Conservation (phyloP, 23 red algal species). For the Chondrus crispus region DNA sequence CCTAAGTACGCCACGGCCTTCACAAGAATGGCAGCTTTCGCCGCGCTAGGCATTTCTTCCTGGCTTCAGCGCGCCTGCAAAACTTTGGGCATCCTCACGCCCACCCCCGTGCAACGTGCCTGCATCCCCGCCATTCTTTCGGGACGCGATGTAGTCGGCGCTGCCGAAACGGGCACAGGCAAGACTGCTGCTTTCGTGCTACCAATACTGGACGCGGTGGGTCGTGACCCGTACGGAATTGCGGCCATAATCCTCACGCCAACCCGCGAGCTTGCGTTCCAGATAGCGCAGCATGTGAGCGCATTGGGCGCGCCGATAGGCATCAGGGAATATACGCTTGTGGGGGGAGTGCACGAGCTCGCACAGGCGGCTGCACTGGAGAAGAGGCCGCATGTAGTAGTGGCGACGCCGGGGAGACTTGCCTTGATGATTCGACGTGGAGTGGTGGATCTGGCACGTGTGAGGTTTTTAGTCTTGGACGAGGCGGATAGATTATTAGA, state of each 20-base stretch:
- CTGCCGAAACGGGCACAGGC: conserved; percentile 83
- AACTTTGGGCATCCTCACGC: conserved; percentile 25
- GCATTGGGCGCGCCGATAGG: conserved; percentile 68
- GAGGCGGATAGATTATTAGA: conserved; percentile 86
- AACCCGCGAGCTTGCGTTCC: conserved; percentile 92
- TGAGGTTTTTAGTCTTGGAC: conserved; percentile 72
- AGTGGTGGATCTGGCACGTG: conserved; percentile 18
- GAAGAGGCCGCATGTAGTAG: conserved; percentile 72
- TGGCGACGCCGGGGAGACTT: conserved; percentile 87
- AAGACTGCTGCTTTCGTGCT: conserved; percentile 87
- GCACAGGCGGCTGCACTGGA: conserved; percentile 55
- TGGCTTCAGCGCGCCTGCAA: conserved; percentile 32
- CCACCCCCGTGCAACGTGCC: conserved; percentile 79
- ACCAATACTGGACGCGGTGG: conserved; percentile 68
- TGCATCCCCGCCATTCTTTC: conserved; percentile 73
- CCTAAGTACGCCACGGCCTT: background rate
- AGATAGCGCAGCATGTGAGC: conserved; percentile 72
- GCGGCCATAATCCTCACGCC: conserved; percentile 90
- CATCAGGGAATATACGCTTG: conserved; percentile 49
- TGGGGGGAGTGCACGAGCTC: conserved; percentile 76
- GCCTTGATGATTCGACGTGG: conserved; percentile 55
- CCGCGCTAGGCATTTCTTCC: conserved; percentile 28
- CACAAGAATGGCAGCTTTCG: conserved; percentile 33
- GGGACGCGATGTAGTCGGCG: conserved; percentile 63
- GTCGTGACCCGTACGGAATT: conserved; percentile 63